These are phyloP conservation scores for Cicer arietinum DNA, from an alignment of 306 rosid species.

Conservation along the genomic window DNA sequence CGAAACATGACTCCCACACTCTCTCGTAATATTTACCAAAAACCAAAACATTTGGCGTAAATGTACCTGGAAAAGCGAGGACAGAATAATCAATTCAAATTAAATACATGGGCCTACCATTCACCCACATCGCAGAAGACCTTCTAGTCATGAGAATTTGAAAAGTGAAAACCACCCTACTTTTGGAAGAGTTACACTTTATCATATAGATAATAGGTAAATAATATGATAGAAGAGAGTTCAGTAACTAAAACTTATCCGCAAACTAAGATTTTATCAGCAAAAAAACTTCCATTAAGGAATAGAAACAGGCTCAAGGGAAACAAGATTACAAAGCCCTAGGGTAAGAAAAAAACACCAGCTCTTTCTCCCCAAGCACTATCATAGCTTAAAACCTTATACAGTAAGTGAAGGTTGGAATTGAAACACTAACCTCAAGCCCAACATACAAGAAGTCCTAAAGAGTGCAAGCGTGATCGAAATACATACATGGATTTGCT, in stretches of 20 bases:
- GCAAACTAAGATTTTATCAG: conserved; percentile 14
- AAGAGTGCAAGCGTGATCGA: background rate
- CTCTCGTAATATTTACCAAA: conserved; percentile 20
- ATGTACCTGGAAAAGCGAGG: background rate
- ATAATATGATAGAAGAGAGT: conserved; percentile 2
- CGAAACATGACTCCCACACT: conserved; percentile 12
- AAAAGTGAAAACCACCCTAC: conserved; percentile 3
- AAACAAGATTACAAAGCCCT: conserved; percentile 13
- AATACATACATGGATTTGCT: background rate
- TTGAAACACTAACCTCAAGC: background rate
- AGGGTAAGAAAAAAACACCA: background rate
- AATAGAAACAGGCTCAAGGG: background rate
- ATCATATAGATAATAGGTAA: background rate
- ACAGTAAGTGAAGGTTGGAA: background rate
- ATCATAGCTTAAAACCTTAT: conserved; percentile 16
- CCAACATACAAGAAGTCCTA: conserved; percentile 5
- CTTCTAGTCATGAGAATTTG: background rate
- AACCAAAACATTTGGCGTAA: conserved; percentile 12
- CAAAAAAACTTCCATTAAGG: background rate
- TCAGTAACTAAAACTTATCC: conserved; percentile 22
- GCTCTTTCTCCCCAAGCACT: background rate
- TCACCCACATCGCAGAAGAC: background rate
- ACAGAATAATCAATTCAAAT: conserved; percentile 17
- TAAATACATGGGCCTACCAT: conserved; percentile 17
- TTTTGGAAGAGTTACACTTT: conserved; percentile 10